Evolutionary conservation across 257 asterid genomes (phyloP), one percentile per base, ranked within the genome.

Genomic region (Rauvolfia tetraphylla): DNA sequence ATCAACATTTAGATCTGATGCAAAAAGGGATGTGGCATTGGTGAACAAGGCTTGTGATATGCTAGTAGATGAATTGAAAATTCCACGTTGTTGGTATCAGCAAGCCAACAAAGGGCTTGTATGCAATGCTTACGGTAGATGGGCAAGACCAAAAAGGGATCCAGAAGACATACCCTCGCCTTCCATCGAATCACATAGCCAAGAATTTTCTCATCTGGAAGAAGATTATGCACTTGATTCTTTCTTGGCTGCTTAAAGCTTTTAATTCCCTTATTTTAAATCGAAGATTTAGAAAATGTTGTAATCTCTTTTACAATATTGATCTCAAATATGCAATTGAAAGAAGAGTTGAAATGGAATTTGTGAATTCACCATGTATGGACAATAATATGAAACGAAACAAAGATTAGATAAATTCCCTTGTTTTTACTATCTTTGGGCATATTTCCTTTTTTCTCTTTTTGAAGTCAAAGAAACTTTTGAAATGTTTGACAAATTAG

Each of bases 31-130:
- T 58, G 87, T 86, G 62, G 88, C 93, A 0, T 81, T 92, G 89
- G 97, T 88, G 85, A 92, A 92, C 67, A 92, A 92, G 83, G 84
- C 82, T 1, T 90, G 93, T 80, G 93, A 92, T 70, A 92, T 90
- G 93, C 83, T 90, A 65, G 83, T 87, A 18, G 97, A 92, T 88
- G 93, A 88, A 39, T 71, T 90, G 73, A 92, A 90, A 56, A 83
- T 90, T 25, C 97, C 97, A 18, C 88, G 53, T 0, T 79, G 75
- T 79, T 92, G 95, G 97, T 92, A 89, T 62, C 96, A 92, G 71
- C 66, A 82, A 79, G 90, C 85, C 25, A 86, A 92, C 27, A 92
- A 92, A 75, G 96, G 97, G 18, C 76, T 92, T 73, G 83, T 72
- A 44, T 86, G 75, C 29, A 90, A 92, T 74, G 81, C 77, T 29